Evolutionary conservation across 139 green algal genomes (phyloP), one percentile per base, ranked within the genome.

Genomic region (Axilococcus clingmanii): DNA sequence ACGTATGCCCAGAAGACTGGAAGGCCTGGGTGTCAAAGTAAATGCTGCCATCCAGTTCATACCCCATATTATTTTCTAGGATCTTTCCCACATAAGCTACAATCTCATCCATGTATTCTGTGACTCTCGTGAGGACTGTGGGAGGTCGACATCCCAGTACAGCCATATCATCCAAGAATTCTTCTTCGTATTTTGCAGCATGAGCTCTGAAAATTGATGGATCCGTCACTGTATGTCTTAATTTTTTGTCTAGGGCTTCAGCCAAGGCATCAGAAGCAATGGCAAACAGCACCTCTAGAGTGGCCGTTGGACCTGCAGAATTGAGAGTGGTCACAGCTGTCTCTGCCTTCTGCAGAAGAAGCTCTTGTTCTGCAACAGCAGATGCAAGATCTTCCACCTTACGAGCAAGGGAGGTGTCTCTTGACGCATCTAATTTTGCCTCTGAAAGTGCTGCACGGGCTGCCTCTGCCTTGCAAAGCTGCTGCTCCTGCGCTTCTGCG

Each of bases 21-120:
- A 94, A 97, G 12, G 72, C 72, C 15, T 59, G 33, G 4, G 84
- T 96, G 75, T 97, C 87, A 69, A 99, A 99, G 72, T 98, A 97
- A 14, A 98, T 87, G n/a, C 63, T 86, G 37, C 82, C 79, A 49
- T 89, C 81, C 30, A 63, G 60, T 8, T 47, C 61, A 61, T 97
- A 97, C n/a, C 80, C 91, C 56, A 96, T 82, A 30, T 83, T 84
- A 40, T 87, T 87, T 44, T 68, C 52, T 4, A 94, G 45, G 61
- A 98, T 96, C 20, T 57, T 66, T 64, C 87, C 22, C 11, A 93
- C 69, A 44, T 85, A 89, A 22, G 52, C 40, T 40, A 85, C 67
- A 47, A 94, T 87, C 57, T 94, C 77, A 1, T 70, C 63, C 15
- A 95, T 83, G 75, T 94, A 97, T 32, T 57, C 49, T 15, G 49